phyloP scores from a whole-genome alignment of 106 monocot species.

The Triglochin maritima region DNA sequence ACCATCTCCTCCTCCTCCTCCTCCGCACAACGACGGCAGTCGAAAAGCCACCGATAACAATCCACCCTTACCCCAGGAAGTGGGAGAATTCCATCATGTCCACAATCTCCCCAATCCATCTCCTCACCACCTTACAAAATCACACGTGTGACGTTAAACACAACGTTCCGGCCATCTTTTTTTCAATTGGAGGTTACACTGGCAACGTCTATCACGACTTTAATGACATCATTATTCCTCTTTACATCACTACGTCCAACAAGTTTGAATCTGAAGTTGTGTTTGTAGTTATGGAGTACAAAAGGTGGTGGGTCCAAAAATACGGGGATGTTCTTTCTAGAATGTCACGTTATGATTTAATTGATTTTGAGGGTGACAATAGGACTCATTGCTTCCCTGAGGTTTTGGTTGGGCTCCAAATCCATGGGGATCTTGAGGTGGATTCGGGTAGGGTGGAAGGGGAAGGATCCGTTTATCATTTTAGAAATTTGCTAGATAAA shows the following conservation, averaged over 20 bases:
- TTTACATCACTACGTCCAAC: constrained; percentile 48
- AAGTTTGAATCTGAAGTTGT: constrained; percentile 36
- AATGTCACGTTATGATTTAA: constrained; percentile 29
- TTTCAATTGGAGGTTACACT: constrained; percentile 73
- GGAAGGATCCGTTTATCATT: neutral
- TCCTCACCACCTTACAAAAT: constrained; percentile 3
- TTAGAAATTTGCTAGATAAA: neutral
- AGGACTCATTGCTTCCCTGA: constrained; percentile 53
- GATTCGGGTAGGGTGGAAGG: neutral
- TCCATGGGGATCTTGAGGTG: constrained; percentile 43
- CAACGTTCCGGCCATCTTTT: constrained; percentile 46
- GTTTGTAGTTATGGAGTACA: constrained; percentile 44
- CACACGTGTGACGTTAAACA: constrained; percentile 41
- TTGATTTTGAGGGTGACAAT: constrained; percentile 35
- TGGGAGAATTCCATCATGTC: constrained; percentile 34
- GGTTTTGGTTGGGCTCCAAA: constrained; percentile 37
- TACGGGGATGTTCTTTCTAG: constrained; percentile 32
- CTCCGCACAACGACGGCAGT: neutral
- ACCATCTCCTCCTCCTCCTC: constrained; percentile 6
- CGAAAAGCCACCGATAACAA: no score
- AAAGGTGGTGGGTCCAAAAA: constrained; percentile 50
- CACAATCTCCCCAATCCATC: constrained; percentile 35
- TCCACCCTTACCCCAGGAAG: constrained; percentile 50
- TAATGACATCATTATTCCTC: constrained; percentile 53
- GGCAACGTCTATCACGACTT: constrained; percentile 73